Base-by-base conservation (phyloP, 2,329 filamentous ascomycete species). In the Alternaria sp. region DNA sequence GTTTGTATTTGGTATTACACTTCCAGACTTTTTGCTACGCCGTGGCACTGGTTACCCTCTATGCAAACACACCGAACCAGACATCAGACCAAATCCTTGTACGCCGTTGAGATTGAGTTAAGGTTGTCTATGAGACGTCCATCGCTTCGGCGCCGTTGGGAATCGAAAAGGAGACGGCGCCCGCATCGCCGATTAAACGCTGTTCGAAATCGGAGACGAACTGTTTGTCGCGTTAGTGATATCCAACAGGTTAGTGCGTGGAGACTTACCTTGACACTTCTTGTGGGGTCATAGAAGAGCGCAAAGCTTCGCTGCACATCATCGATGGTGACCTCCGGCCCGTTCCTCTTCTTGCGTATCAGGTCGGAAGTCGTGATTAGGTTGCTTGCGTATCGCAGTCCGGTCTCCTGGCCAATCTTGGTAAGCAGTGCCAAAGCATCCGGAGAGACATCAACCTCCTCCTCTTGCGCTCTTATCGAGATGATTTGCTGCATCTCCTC, bases 341-440 rank as follows among this genome's bases (percentile, higher is more conserved):
- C 90, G 74, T 89, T 91, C 67, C 94, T 88, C 86, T 97, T 98
- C 73, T 92, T 89, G 64, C 89, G 89, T 51, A 98, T 86, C 45
- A 99, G 86, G 79, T 97, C 91, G 5, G 93, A 95, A 2, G 95
- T 97, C 22, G 92, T 97, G 80, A 99, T 97, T 57, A 99, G 89
- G 78, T 99, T 97, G 83, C 93, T 96, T n/a, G 94, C 94, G 78
- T 99, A 99, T 70, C 95, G 87, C 52, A 99, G 85, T 25, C 94
- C 94, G 2, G 93, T 90, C 79, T 99, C 95, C 74, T 94, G 87
- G 30, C 94, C 95, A 72, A 98, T 97, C 84, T 98, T 98, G 64
- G 95, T 97, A 38, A 99, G 87, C 14, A 99, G 86, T 1, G 94
- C 94, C 12, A 99, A 86, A 0, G 95, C 94, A 76, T 98, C 94